Evolutionary conservation across 371 early-diverging fungal species (phyloP), one percentile per base, ranked within the genome.

Genomic region (Rhizopus sp.): DNA sequence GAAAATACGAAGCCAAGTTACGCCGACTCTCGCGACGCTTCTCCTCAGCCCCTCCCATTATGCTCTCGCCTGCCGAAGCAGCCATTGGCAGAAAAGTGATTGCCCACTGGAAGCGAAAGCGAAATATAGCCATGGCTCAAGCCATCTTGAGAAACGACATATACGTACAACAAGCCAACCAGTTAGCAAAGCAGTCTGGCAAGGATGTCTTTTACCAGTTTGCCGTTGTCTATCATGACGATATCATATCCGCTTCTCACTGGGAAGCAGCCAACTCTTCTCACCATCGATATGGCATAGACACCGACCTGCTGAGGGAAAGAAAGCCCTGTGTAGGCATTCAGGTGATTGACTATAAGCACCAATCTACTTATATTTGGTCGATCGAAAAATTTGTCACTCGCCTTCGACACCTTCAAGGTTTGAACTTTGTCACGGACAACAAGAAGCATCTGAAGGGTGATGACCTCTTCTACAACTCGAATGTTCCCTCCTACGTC

Each of bases 141-240:
- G 72, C 68, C 10, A 83, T 92, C 34, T 62, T 87, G 32, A 78
- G 73, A 8, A 81, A 85, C 49, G 86, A 86, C 1, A 74, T 80
- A 1, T 55, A 86, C 42, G 60, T 94, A 37, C 88, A 90, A 60
- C 90, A 92, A 50, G 93, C 92, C 51, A 94, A 93, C 60, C 75
- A 87, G 5, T 86, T 91, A 41, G 83, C 88, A 57, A 75, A 78
- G 32, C 89, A 92, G 58, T 72, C 89, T 7, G 75, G 72, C 7
- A 89, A 89, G 53, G 65, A 85, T 32, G 89, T 89, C n/a, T 75
- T 85, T 10, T 94, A 90, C 66, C 91, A 92, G 62, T 86, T 92
- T 56, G 81, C 62, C 1, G 61, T 85, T 9, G 74, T 93, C 15
- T 60, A 87, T 29, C 46, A 46, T 8, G 80, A 82, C 9, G 70